A percentile compares a stretch with the other conserved stretches of the same genome.
phyloP scores from a whole-genome alignment of 1,139 yeast genomes.

The Sporopachydermia cereana region DNA sequence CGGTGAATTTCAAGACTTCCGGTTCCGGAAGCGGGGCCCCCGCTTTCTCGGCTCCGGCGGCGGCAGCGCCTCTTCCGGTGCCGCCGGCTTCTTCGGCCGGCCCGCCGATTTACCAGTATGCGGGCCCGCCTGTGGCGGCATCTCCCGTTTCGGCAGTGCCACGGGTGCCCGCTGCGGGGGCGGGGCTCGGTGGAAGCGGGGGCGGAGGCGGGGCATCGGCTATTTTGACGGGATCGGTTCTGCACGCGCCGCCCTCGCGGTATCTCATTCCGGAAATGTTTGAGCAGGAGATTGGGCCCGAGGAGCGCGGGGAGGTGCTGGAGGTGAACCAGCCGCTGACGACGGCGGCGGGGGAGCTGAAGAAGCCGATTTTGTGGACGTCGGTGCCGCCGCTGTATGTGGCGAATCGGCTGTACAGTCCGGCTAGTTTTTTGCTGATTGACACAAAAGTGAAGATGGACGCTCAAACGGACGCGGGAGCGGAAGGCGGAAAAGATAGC shows the following conservation, averaged over 20 bases:
- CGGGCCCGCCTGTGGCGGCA: slow-evolving; percentile 8
- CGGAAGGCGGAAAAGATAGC: slow-evolving; percentile 8
- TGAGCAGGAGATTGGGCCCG: neutral
- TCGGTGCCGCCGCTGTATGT: slow-evolving; percentile 64
- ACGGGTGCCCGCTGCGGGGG: too few species aligned
- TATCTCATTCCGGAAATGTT: neutral
- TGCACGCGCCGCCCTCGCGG: slow-evolving; percentile 17
- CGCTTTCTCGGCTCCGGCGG: slow-evolving; percentile 5
- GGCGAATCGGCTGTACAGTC: slow-evolving; percentile 34
- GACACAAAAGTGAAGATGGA: slow-evolving; percentile 10
- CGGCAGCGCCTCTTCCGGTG: slow-evolving; percentile 7
- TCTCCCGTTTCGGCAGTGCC: too few species aligned
- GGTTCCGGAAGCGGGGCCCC: slow-evolving; percentile 7
- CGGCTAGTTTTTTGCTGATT: slow-evolving; percentile 8
- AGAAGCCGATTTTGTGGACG: slow-evolving; percentile 59
- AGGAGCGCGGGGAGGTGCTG: slow-evolving; percentile 2
- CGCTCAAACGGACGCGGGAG: slow-evolving; percentile 6
- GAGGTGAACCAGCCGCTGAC: slow-evolving; percentile 16
- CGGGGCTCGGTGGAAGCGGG: too few species aligned
- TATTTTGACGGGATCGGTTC: slow-evolving; percentile 13
- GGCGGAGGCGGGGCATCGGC: slow-evolving; percentile 11
- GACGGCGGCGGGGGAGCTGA: slow-evolving; percentile 11
- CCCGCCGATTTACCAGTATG: slow-evolving; percentile 2
- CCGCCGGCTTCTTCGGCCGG: neutral
- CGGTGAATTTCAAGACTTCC: neutral